Base-by-base conservation (phyloP, 1,139 yeast genomes). In the Barnettozyma hawaiiensis region DNA sequence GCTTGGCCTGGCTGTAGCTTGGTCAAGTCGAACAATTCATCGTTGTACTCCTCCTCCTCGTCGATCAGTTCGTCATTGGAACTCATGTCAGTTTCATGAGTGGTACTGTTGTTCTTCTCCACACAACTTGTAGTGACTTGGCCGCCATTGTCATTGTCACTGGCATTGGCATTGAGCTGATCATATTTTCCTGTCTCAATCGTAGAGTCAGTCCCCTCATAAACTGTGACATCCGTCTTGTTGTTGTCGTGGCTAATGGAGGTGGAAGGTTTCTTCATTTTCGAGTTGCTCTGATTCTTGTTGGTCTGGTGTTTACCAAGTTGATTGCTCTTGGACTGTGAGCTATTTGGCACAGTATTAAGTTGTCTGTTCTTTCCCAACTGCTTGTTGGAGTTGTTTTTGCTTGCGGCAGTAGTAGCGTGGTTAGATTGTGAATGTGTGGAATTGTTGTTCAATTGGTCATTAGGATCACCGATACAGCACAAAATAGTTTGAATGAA, bases 1-100 rank as follows among this genome's bases (percentile, higher is more conserved):
- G 63, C 73, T 60, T 84, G 94, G 35, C 83, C 90, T 24, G 80
- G 81, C 62, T 82, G 89, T 42, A 84, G 66, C 54, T 71, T 72
- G 4, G 80, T 70, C 54, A 82, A 62, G 59, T 81, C 87, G 29
- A 79, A 58, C 20, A 50, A 47, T 9, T 38, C 44, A 37, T 51
- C 57, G 31, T 52, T 34, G 31, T 47, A 42, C 12, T 46, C 50
- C 19, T 47, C 47, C 21, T 45, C 54, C 11, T 49, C 53, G 20
- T 49, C 53, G 20, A 46, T 51, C 3, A 18, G 43, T n/a, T 41
- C 52, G 18, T 41, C 39, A 23, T 19, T 37, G 8, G 46, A 40
- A 15, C 39, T 37, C 7, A 40, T n/a, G 7, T 37, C 38, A 10
- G 46, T 35, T 4, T 38, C 41, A 19, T 37, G 43, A 15, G 38